Evolutionary conservation across 139 green algal species (phyloP).

Genomic region (Volvox africanus): DNA sequence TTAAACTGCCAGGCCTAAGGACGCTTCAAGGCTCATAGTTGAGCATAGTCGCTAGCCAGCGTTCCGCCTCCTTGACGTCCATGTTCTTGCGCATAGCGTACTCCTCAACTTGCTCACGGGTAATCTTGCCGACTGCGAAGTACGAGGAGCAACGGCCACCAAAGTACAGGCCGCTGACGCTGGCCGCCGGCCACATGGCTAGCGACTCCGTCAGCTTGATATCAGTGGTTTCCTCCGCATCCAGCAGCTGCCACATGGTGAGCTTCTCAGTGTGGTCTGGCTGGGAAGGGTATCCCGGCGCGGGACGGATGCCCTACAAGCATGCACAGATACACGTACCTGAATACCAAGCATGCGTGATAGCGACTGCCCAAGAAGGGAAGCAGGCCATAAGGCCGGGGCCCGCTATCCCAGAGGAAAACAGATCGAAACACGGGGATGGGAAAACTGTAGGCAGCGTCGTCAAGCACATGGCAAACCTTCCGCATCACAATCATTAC

Average conservation of each 20-base stretch:
- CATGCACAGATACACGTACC: no score
- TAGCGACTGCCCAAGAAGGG: no score
- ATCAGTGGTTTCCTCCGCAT: constrained; percentile 81
- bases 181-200: constrained; percentile 96
- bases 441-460: no score
- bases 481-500: no score
- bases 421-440: no score
- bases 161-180: constrained; percentile 97
- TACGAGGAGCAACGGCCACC: constrained; percentile 85
- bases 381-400: no score
- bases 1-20: no score
- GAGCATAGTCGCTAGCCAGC: constrained; percentile 92
- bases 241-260: constrained; percentile 97
- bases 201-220: constrained; percentile 95
- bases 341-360: no score
- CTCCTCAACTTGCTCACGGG: constrained; percentile 88
- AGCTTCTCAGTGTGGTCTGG: constrained; percentile 99
- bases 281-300: constrained; percentile 98
- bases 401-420: no score
- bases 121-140: constrained; percentile 99
- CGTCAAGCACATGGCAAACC: no score
- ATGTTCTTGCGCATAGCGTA: constrained; percentile 96
- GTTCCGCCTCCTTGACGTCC: constrained; percentile 82
- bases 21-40: constrained; percentile 88
- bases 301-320: constrained; percentile 93